phyloP scores from a whole-genome alignment of 2,329 filamentous ascomycete species.

The Calonectria hongkongensis region DNA sequence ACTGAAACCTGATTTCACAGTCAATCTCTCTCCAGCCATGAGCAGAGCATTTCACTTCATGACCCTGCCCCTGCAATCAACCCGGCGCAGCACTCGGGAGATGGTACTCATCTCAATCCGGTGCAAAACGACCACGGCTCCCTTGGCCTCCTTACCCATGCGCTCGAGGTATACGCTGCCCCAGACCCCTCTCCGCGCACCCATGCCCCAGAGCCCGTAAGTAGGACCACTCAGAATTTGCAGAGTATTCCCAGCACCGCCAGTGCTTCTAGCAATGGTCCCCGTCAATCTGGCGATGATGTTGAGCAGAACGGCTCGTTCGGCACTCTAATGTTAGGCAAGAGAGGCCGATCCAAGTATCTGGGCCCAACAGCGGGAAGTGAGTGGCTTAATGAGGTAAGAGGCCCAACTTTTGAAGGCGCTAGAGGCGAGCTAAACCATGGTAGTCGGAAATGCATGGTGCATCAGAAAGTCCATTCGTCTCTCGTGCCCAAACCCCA shows the following conservation, averaged over 20 bases:
- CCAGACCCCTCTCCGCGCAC: not conserved
- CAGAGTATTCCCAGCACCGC: not conserved
- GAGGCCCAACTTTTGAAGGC: too few species aligned
- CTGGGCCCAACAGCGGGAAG: not conserved
- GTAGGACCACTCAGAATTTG: not conserved
- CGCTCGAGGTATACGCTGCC: not conserved
- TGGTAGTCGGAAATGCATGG: not conserved
- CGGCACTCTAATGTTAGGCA: not conserved
- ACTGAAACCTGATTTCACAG: not conserved
- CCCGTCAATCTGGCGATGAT: not conserved
- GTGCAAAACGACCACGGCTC: not conserved
- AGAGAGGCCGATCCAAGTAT: not conserved
- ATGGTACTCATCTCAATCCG: not conserved
- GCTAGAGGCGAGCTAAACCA: not conserved
- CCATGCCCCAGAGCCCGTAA: not conserved
- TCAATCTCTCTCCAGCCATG: not conserved
- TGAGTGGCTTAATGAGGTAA: constrained; percentile 3
- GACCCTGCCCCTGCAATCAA: not conserved
- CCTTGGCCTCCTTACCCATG: not conserved
- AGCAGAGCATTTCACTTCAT: not conserved
- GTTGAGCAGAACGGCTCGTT: constrained; percentile 2
- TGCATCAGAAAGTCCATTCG: not conserved
- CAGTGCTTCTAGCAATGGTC: not conserved
- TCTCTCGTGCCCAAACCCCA: not conserved
- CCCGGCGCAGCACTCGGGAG: not conserved